Conservation (phyloP, 331 rosid genomes). For the Telfairia occidentalis region DNA sequence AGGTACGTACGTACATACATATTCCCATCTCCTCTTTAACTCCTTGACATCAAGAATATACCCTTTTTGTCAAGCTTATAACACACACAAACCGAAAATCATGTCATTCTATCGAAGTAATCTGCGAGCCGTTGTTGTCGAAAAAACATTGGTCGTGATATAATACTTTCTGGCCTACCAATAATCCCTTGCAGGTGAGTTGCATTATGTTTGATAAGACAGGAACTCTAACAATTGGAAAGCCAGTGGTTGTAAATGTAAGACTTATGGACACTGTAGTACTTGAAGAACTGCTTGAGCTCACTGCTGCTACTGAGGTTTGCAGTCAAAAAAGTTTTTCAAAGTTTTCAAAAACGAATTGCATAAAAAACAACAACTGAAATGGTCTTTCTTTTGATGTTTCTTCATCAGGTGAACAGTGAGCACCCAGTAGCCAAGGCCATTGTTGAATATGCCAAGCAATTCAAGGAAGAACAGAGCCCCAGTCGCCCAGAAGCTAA, state of each 20-base stretch:
- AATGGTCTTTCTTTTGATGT: neutral
- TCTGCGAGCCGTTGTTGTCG: neutral
- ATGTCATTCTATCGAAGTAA: neutral
- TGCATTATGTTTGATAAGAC: conserved; percentile 89
- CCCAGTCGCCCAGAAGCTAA: conserved; percentile 49
- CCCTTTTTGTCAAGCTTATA: neutral
- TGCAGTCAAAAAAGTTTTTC: neutral
- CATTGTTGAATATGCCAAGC: conserved; percentile 58
- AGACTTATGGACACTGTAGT: conserved; percentile 27
- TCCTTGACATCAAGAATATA: neutral
- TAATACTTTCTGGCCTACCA: neutral
- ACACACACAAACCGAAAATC: neutral
- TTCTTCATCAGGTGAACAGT: conserved; percentile 50
- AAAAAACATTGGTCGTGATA: neutral
- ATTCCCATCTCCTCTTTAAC: neutral
- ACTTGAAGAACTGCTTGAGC: conserved; percentile 36
- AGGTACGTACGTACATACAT: conserved; percentile 36
- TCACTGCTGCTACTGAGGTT: conserved; percentile 75
- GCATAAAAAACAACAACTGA: neutral
- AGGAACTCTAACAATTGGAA: conserved; percentile 78
- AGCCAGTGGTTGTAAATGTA: conserved; percentile 59
- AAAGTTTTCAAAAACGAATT: neutral
- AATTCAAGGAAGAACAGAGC: conserved; percentile 33
- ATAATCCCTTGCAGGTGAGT: conserved; percentile 36
- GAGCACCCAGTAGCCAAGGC: conserved; percentile 86